phyloP scores from a whole-genome alignment of 2,329 filamentous ascomycete genomes.

The Penicillium sp. region DNA sequence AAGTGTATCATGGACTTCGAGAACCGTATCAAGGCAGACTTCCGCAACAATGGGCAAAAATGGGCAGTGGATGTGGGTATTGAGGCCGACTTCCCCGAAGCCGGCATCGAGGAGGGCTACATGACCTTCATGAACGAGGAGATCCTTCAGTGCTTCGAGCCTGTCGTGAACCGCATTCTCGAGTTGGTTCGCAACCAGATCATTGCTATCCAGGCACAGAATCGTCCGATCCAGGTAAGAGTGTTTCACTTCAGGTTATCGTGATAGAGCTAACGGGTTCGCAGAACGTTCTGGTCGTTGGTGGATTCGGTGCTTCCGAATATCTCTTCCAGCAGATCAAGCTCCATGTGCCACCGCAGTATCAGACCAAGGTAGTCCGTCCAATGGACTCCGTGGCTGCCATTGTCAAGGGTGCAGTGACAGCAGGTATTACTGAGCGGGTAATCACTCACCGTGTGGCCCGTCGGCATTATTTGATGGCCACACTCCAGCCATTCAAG shows the following conservation, averaged over 20 bases:
- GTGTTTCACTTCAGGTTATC: not conserved
- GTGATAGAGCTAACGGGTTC: slow-evolving; percentile 20
- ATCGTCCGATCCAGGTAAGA: slow-evolving; percentile 75
- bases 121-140: slow-evolving; percentile 99
- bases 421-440: slow-evolving; percentile 93
- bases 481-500: slow-evolving; percentile 96
- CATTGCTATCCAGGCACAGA: slow-evolving; percentile 97
- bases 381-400: slow-evolving; percentile 99
- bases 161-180: slow-evolving; percentile 93
- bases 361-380: slow-evolving; percentile 95
- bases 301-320: slow-evolving; percentile 96
- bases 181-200: slow-evolving; percentile 97
- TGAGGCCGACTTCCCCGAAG: slow-evolving; percentile 95
- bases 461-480: slow-evolving; percentile 98
- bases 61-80: slow-evolving; percentile 99
- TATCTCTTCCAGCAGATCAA: slow-evolving; percentile 99
- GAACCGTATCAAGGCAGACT: slow-evolving; percentile 99
- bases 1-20: slow-evolving; percentile 99
- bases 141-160: slow-evolving; percentile 97
- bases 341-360: slow-evolving; percentile 94
- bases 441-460: slow-evolving; percentile 97
- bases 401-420: slow-evolving; percentile 97
- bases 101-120: slow-evolving; percentile 96
- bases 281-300: slow-evolving; percentile 89
- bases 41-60: slow-evolving; percentile 98